Base-by-base conservation (phyloP, 441 rosid species). In the Populus hybrid region DNA sequence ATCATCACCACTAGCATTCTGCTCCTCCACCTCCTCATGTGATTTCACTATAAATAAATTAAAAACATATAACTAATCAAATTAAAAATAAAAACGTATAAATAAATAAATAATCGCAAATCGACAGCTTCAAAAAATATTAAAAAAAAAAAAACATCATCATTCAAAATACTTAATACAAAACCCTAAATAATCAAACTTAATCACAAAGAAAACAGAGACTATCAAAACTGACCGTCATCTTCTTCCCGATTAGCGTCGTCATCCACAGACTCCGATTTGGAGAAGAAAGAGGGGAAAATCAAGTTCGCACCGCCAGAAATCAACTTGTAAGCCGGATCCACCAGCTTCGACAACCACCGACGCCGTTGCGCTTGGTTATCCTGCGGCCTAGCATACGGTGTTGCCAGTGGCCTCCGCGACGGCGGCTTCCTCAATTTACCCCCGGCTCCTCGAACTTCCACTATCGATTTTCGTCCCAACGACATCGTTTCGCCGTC, bases 311-410 rank as follows among this genome's bases (percentile, higher is more conserved):
- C 83, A 16, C 83, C 80, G 61, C 83, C 75, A 32, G 71, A 21
- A 7, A 80, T 65, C 6, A 80, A 57, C 19, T 77, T 79, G 75
- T 21, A 69, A 78, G 96, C 97, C 46, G 98, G 98, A 83, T 92
- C 89, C 65, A 94, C 90, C 10, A 90, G 78, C 88, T 83, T 92
- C 69, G 92, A 90, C 70, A 92, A 82, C 89, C 94, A 91, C 26
- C 90, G 84, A 75, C 89, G 69, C 67, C 85, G 88, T 10, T 81
- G 85, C 42, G 68, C 36, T 64, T 84, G 88, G 73, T 79, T 83
- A 40, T 80, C 88, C 46, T 80, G 86, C 6, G 95, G 93, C 18
- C 97, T 92, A 67, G 92, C 78, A 73, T 92, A 92, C 21, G 97
- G 98, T 11, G 87, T 89, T 57, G 85, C 6, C 19, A 82, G 80